Base-by-base conservation (phyloP, 73 alveolate species). In the Paramecium primaurelia region DNA sequence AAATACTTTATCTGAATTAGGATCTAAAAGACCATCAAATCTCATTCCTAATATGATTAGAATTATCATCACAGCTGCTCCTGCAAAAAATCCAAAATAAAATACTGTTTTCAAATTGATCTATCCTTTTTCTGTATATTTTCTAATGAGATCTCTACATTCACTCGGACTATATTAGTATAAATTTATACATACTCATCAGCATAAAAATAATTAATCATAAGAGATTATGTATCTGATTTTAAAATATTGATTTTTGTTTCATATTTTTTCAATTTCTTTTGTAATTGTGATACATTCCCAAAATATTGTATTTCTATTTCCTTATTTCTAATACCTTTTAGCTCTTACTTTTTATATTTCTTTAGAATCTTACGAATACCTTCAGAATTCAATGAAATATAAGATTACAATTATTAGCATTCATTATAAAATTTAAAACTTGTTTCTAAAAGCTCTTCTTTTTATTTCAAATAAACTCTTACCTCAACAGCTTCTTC, bases 31-130 rank as follows among this genome's bases (percentile, higher is more conserved):
- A 12, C 91, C 91, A 45, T 80, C 91, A 80, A n/a, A 45, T 45
- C 91, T 42, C 91, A 80, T 80, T 16, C 44, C 91, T n/a, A 80
- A 47, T 20, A 80, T 40, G 0, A 80, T 45, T 3, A 80, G 91
- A 4, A 80, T 44, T 9, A 80, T 32, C 73, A 80, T 47, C 5
- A 40, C 49, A 22, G 91, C 91, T 4, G 58, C 47, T 44, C 91
- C 91, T 32, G 77, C 91, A 80, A 80, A 80, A 6, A 80, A 80
- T 80, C 91, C 91, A 80, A 80, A 80, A 49, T 18, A 47, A 47
- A 80, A 80, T 1, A 80, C 44, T 18, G 71, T 49, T 45, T 22
- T 80, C 49, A 26, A 18, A 10, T 8, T 25, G 10, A 80, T 80
- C 12, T 80, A 10, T 7, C 49, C 44, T 16, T 36, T 80, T 80